phyloP scores from a whole-genome alignment of 495 filamentous ascomycete species.

The Penicillium robsamsonii region DNA sequence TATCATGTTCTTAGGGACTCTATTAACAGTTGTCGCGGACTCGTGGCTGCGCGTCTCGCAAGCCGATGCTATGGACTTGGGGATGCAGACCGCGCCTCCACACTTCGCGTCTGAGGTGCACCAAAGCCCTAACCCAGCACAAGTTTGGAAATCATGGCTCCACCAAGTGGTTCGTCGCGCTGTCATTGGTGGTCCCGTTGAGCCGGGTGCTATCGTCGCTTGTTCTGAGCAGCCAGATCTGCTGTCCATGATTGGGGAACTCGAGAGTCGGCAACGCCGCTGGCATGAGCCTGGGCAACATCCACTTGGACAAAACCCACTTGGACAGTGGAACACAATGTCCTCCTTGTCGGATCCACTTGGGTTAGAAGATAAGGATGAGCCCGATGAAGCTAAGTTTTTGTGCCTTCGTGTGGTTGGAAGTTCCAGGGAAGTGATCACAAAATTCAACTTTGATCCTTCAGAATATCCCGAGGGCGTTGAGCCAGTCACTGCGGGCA shows the following conservation, averaged over 20 bases:
- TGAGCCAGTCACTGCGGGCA: slow-evolving; percentile 11
- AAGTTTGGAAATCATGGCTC: slow-evolving; percentile 41
- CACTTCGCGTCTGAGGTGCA: slow-evolving; percentile 29
- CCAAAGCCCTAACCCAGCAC: slow-evolving; percentile 28
- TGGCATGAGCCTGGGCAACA: slow-evolving; percentile 40
- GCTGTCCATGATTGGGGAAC: slow-evolving; percentile 38
- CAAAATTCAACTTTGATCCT: slow-evolving; percentile 43
- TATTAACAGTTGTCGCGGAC: slow-evolving; percentile 61
- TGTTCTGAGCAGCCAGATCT: slow-evolving; percentile 33
- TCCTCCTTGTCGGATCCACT: not conserved
- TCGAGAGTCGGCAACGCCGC: slow-evolving; percentile 42
- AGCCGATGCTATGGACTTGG: slow-evolving; percentile 36
- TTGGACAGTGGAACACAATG: slow-evolving; percentile 9
- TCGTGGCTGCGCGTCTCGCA: slow-evolving; percentile 49
- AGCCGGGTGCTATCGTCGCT: slow-evolving; percentile 17
- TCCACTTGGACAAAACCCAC: slow-evolving; percentile 17
- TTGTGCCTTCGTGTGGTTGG: slow-evolving; percentile 42
- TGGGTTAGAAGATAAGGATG: slow-evolving; percentile 6
- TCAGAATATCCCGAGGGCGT: slow-evolving; percentile 39
- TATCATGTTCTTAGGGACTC: slow-evolving; percentile 63
- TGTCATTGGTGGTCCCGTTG: slow-evolving; percentile 35
- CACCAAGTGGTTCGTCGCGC: slow-evolving; percentile 38
- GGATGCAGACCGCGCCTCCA: slow-evolving; percentile 35
- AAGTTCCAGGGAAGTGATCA: slow-evolving; percentile 38
- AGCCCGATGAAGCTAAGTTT: slow-evolving; percentile 31